phyloP scores from a whole-genome alignment of 176 grass and related monocot genomes.

The Stipa capillata region DNA sequence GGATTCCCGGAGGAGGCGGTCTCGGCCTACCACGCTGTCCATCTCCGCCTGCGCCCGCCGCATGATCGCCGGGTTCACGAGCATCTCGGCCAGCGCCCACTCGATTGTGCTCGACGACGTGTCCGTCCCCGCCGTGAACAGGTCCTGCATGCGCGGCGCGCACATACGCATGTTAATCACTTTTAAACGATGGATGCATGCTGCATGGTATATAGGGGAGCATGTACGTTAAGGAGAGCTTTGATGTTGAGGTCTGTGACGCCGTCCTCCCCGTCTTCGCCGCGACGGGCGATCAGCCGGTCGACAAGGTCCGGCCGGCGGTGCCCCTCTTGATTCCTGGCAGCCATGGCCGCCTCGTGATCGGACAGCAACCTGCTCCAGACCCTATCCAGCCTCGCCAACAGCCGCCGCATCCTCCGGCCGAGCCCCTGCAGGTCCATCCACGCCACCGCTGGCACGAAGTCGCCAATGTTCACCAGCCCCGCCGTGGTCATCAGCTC shows the following conservation, averaged over 20 bases:
- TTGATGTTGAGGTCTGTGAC: background rate
- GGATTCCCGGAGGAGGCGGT: background rate
- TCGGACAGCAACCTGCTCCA: background rate
- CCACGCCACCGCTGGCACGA: background rate
- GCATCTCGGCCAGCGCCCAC: background rate
- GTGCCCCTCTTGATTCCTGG: background rate
- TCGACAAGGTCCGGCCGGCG: background rate
- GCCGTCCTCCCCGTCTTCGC: background rate
- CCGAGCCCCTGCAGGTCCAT: background rate
- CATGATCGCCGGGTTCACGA: background rate
- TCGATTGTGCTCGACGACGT: background rate
- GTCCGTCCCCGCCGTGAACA: background rate
- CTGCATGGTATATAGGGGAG: background rate
- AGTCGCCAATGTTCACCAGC: background rate
- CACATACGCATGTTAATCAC: background rate
- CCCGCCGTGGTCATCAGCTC: background rate
- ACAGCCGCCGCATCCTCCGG: background rate
- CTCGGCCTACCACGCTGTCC: background rate
- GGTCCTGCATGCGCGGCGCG: background rate
- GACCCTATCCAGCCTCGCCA: background rate
- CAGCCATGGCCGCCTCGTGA: background rate
- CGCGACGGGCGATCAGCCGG: background rate
- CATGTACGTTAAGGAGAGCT: background rate
- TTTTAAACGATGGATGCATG: background rate
- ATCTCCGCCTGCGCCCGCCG: background rate